Conservation (phyloP, 495 filamentous ascomycete species). For the Talaromyces trachyspermus region DNA sequence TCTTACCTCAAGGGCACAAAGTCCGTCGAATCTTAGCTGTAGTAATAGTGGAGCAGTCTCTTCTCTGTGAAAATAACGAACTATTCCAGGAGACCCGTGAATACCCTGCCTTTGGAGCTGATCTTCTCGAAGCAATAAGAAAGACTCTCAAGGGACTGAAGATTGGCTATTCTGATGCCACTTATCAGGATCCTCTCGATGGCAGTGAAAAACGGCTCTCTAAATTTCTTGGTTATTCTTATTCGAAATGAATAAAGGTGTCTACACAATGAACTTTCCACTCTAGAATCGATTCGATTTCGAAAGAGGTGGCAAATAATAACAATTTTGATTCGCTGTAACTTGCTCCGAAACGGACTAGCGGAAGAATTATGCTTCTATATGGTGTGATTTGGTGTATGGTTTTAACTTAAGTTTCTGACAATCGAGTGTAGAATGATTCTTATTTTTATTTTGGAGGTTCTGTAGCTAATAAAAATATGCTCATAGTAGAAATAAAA, state of each 20-base stretch:
- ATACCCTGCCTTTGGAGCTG: constrained; percentile 15
- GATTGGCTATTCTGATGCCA: background rate
- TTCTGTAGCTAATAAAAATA: too few relatives aligned
- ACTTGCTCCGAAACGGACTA: too few relatives aligned
- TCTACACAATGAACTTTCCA: constrained; percentile 10
- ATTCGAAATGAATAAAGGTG: background rate
- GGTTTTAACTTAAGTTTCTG: too few relatives aligned
- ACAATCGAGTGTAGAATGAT: too few relatives aligned
- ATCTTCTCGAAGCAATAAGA: constrained; percentile 20
- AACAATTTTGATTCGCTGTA: too few relatives aligned
- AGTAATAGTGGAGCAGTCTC: constrained; percentile 17
- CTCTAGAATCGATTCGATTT: too few relatives aligned
- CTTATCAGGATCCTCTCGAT: background rate
- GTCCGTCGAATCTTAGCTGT: constrained; percentile 17
- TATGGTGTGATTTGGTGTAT: too few relatives aligned
- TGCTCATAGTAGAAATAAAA: too few relatives aligned
- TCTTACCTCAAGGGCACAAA: constrained; percentile 15
- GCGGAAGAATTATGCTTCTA: too few relatives aligned
- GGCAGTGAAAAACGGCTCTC: background rate
- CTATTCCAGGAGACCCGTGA: constrained; percentile 11
- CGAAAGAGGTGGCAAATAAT: too few relatives aligned
- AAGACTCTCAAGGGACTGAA: background rate
- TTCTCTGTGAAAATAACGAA: constrained; percentile 11
- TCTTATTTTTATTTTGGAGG: too few relatives aligned
- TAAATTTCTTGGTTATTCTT: background rate